Evolutionary conservation across 225 moss, liverwort and hornwort genomes (phyloP).

Genomic region (Physcomitrium patens): DNA sequence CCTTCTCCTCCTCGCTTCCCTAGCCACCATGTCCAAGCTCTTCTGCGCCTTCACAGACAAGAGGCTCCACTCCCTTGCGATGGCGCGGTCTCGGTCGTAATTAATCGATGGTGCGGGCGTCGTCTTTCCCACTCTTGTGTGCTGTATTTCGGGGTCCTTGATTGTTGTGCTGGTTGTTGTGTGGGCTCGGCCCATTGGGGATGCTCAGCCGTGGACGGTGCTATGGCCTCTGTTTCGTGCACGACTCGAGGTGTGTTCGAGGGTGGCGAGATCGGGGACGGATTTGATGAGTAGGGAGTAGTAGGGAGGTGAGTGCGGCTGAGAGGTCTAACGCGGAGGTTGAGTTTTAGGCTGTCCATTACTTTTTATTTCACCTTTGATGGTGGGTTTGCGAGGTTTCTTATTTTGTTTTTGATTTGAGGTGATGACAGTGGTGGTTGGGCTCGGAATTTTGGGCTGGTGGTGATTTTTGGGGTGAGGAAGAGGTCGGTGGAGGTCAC

Average conservation of each 20-base stretch:
- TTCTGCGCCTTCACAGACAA: too few species aligned
- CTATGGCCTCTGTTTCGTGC: conserved; percentile 41
- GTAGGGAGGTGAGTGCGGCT: conserved; percentile 21
- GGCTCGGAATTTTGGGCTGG: not conserved
- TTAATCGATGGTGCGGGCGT: too few species aligned
- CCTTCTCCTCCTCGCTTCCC: too few species aligned
- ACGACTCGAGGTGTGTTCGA: conserved; percentile 40
- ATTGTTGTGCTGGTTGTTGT: not conserved
- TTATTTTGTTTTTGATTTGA: too few species aligned
- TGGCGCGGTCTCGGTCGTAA: too few species aligned
- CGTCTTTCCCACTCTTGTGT: too few species aligned
- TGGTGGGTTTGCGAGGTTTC: too few species aligned
- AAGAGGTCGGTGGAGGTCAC: conserved; percentile 20
- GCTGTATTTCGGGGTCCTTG: not conserved
- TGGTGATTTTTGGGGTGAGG: conserved; percentile 1
- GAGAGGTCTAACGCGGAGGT: not conserved
- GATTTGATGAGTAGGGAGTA: conserved; percentile 40
- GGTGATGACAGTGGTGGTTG: not conserved
- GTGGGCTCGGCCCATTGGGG: conserved; percentile 26
- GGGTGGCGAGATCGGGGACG: conserved; percentile 28
- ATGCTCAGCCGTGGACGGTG: conserved; percentile 35
- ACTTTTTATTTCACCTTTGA: too few species aligned
- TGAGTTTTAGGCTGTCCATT: too few species aligned
- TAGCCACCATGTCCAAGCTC: too few species aligned
- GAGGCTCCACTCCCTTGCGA: too few species aligned